phyloP scores from a whole-genome alignment of 768 basidiomycete genomes.

The Podaxis sp. region DNA sequence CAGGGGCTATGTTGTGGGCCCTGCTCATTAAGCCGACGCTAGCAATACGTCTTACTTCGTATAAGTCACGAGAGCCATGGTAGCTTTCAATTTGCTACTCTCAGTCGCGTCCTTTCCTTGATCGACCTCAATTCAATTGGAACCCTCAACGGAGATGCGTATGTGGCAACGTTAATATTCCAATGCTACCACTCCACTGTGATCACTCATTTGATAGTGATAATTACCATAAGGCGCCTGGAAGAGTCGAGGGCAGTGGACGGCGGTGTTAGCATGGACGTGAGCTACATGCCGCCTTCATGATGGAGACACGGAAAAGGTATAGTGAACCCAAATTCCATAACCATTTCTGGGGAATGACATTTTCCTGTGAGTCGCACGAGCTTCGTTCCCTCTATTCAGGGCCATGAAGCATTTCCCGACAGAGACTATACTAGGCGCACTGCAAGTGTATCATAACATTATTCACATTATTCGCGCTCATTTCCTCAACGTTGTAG shows the following conservation, averaged over 20 bases:
- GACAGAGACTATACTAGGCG: no score
- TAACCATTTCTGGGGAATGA: background rate
- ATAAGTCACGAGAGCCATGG: background rate
- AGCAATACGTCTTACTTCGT: no score
- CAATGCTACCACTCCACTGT: background rate
- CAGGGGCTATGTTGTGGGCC: no score
- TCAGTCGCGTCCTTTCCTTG: constrained; percentile 27
- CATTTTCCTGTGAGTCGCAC: no score
- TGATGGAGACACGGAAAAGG: constrained; percentile 72
- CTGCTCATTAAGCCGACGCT: no score
- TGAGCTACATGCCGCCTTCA: constrained; percentile 57
- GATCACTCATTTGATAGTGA: constrained; percentile 30
- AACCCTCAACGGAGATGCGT: constrained; percentile 65
- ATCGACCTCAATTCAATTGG: constrained; percentile 53
- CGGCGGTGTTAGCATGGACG: constrained; percentile 39
- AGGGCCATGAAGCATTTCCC: no score
- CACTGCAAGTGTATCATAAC: no score
- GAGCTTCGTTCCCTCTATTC: no score
- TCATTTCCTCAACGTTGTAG: no score
- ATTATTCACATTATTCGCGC: no score
- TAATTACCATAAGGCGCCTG: constrained; percentile 36
- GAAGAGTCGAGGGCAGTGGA: constrained; percentile 18
- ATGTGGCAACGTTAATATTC: constrained; percentile 25
- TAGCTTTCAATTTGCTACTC: background rate
- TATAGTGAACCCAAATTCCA: constrained; percentile 23